Base-by-base conservation (phyloP, 352 stramenopile genomes). In the Labyrinthula sp. region DNA sequence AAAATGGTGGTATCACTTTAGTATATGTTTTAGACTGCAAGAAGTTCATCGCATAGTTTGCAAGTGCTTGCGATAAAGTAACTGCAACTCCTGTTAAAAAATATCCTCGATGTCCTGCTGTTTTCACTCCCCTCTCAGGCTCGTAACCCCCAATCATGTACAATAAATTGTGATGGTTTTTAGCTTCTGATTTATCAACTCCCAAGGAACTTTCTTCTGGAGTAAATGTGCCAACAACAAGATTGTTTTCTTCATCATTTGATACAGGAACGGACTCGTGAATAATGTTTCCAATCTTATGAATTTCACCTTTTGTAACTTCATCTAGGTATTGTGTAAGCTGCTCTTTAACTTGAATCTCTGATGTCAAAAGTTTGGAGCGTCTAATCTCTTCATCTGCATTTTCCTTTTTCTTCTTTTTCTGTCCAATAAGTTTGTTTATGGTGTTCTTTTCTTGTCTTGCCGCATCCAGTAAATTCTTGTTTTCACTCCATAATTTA, bases 141-240 rank as follows among this genome's bases (percentile, higher is more conserved):
- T 99, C 90, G 67, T 97, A 99, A 15, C 90, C 90, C 40, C 90
- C 89, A 59, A 98, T 96, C 45, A 83, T 81, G 71, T 92, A 92
- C 30, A 97, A 71, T 31, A 96, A 69, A 61, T 69, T 55, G 60
- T 69, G 58, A 47, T 70, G 62, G 47, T 67, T 56, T 38, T 61
- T 40, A 38, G 12, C 9, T 14, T n/a, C 14, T 46, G 54, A 17
- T 60, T 43, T 31, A 9, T 40, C 36, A 18, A 68, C 28, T 12
- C 46, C 59, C n/a, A 56, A 37, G 9, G 45, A 30, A 25, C 35
- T 27, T 28, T 34, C 30, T 10, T 39, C 45, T 29, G 34, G 36
- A n/a, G 50, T 57, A 15, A 33, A 47, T 23, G 49, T 49, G 12
- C 37, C 35, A 14, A 55, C 43, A 2, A 69, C 65, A 14, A 78